These are phyloP conservation scores for Lagerstroemia speciosa DNA, from an alignment of 345 rosid species.

Conservation along the genomic window DNA sequence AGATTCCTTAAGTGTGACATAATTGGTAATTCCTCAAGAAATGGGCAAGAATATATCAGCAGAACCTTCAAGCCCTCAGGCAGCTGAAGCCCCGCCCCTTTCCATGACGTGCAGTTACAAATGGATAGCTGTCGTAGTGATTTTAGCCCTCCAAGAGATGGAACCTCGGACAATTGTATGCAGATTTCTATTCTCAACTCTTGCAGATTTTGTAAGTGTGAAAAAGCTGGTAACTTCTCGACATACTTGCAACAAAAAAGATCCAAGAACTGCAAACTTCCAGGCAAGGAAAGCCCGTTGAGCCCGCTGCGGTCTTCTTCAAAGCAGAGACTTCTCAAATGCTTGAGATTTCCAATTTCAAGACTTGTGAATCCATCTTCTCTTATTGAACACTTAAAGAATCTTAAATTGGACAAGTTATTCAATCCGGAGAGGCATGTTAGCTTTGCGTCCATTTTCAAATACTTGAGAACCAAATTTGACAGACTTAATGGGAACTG, in stretches of 20 bases:
- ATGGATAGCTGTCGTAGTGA: background rate
- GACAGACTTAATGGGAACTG: background rate
- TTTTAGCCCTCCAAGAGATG: background rate
- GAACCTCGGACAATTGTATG: background rate
- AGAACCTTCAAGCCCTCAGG: background rate
- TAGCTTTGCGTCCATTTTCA: background rate
- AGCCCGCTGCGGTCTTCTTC: background rate
- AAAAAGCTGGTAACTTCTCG: background rate
- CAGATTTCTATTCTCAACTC: background rate
- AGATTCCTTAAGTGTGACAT: background rate
- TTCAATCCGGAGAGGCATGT: background rate
- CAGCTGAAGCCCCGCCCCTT: background rate
- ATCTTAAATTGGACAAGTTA: background rate
- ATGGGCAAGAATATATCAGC: background rate
- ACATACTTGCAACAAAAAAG: background rate
- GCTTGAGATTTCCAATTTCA: background rate
- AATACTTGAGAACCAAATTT: background rate
- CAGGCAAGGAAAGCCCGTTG: background rate
- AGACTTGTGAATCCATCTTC: background rate
- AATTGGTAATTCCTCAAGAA: background rate
- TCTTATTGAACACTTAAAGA: background rate
- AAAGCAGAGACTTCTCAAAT: background rate
- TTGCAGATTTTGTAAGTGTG: background rate
- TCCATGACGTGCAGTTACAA: background rate
- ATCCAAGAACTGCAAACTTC: background rate